Percentiles rank a stretch among this genome's conserved stretches.
Evolutionary conservation across 352 stramenopile species (phyloP).

Genomic region (Phytophthora idaei): DNA sequence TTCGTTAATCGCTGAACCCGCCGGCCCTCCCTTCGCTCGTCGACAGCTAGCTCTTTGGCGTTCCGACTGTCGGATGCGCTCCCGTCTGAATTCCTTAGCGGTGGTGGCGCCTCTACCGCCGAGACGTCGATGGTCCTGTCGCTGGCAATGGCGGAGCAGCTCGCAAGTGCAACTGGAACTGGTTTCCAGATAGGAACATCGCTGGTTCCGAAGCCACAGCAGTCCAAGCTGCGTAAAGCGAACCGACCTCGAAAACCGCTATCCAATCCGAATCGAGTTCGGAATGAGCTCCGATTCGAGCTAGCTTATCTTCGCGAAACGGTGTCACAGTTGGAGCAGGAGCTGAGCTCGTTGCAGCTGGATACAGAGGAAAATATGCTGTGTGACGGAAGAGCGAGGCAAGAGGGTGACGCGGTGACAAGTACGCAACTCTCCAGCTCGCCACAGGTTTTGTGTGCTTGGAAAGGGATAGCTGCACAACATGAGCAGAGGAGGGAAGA

Average conservation of each 20-base stretch:
- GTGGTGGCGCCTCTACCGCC: slow-evolving; percentile 1
- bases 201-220: background rate
- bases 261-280: slow-evolving; percentile 27
- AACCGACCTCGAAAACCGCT: slow-evolving; percentile 19
- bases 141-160: slow-evolving; percentile 8
- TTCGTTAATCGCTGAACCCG: slow-evolving; percentile 19
- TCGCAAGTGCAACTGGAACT: background rate
- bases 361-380: background rate
- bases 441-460: slow-evolving; percentile 10
- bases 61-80: slow-evolving; percentile 17
- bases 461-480: slow-evolving; percentile 24
- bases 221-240: slow-evolving; percentile 1
- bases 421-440: slow-evolving; percentile 1
- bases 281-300: slow-evolving; percentile 53
- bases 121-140: slow-evolving; percentile 5
- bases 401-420: background rate
- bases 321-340: slow-evolving; percentile 47
- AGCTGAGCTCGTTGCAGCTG: slow-evolving; percentile 39
- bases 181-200: slow-evolving; percentile 14
- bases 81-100: slow-evolving; percentile 1
- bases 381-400: background rate
- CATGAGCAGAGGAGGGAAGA: slow-evolving; percentile 36
- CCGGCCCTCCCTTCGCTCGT: slow-evolving; percentile 1
- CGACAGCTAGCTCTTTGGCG: slow-evolving; percentile 14
- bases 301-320: slow-evolving; percentile 66